Percentiles rank a stretch among this genome's conserved stretches.
phyloP scores from a whole-genome alignment of 352 stramenopile species.

The Phytophthora pisi region DNA sequence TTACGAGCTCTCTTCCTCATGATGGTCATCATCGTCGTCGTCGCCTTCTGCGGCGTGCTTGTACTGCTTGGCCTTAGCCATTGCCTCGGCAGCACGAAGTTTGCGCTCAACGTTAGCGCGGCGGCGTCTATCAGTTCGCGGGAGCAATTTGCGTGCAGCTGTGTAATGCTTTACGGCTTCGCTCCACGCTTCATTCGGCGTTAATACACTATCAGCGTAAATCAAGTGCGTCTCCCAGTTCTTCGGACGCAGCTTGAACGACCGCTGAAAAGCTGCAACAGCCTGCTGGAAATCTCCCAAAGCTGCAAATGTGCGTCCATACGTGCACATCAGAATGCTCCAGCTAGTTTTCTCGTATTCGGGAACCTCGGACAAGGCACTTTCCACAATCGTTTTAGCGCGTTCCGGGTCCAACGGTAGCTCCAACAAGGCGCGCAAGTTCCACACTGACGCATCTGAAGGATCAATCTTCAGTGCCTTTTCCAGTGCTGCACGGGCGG shows the following conservation, averaged over 20 bases:
- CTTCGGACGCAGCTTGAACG: slow-evolving; percentile 77
- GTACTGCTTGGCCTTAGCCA: slow-evolving; percentile 34
- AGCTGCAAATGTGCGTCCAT: slow-evolving; percentile 72
- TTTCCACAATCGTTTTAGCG: slow-evolving; percentile 79
- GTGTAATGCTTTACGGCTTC: slow-evolving; percentile 79
- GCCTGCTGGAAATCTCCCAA: slow-evolving; percentile 75
- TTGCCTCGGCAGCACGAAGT: slow-evolving; percentile 52
- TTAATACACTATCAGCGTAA: slow-evolving; percentile 78
- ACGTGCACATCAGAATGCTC: slow-evolving; percentile 88
- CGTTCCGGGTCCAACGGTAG: slow-evolving; percentile 66
- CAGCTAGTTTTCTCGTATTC: slow-evolving; percentile 84
- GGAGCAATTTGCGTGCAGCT: slow-evolving; percentile 62
- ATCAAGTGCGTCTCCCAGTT: slow-evolving; percentile 89
- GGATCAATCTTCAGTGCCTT: slow-evolving; percentile 78
- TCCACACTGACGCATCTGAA: slow-evolving; percentile 74
- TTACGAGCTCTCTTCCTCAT: slow-evolving; percentile 36
- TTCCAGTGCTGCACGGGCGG: slow-evolving; percentile 67
- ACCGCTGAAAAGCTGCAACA: slow-evolving; percentile 80
- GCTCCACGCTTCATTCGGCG: slow-evolving; percentile 71
- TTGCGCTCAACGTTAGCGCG: slow-evolving; percentile 59
- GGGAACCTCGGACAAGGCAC: slow-evolving; percentile 64
- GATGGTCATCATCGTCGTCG: slow-evolving; percentile 27
- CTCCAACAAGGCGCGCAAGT: slow-evolving; percentile 81
- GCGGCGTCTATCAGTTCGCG: slow-evolving; percentile 55
- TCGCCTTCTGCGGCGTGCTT: slow-evolving; percentile 23